Evolutionary conservation across 257 asterid species (phyloP).

Genomic region (Solanum tacnaense): DNA sequence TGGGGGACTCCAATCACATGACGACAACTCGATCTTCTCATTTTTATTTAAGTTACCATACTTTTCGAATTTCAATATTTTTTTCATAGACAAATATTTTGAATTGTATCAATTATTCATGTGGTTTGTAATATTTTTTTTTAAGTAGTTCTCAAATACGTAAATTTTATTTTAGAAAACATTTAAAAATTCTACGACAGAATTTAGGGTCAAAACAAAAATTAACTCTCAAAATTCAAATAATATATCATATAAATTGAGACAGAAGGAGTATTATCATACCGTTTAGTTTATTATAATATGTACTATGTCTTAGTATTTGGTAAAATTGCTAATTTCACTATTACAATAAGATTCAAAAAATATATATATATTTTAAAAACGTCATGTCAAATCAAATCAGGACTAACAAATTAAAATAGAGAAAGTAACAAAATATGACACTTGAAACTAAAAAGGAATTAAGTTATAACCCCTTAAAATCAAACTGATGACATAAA

Average conservation of each 20-base stretch:
- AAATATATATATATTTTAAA: too few species aligned
- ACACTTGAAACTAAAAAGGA: neutral
- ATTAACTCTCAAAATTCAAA: neutral
- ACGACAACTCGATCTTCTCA: neutral
- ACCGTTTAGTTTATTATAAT: neutral
- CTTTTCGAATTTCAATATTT: too few species aligned
- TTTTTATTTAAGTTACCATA: neutral
- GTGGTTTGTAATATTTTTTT: neutral
- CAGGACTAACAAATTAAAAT: neutral
- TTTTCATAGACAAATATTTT: neutral
- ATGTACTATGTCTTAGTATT: neutral
- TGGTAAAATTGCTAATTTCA: neutral
- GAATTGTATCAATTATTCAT: neutral
- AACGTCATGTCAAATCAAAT: neutral
- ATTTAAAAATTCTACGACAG: neutral
- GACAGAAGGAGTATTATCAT: neutral
- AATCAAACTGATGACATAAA: neutral
- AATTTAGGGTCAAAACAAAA: neutral
- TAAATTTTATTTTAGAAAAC: neutral
- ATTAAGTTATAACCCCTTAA: neutral
- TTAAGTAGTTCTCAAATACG: too few species aligned
- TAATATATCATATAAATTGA: neutral
- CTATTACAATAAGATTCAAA: neutral
- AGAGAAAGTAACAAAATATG: neutral
- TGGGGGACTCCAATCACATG: conserved; percentile 1